A percentile compares a stretch with the other conserved stretches of the same genome.
phyloP scores from a whole-genome alignment of 108 stramenopile species.

The Conticribra guillardii region DNA sequence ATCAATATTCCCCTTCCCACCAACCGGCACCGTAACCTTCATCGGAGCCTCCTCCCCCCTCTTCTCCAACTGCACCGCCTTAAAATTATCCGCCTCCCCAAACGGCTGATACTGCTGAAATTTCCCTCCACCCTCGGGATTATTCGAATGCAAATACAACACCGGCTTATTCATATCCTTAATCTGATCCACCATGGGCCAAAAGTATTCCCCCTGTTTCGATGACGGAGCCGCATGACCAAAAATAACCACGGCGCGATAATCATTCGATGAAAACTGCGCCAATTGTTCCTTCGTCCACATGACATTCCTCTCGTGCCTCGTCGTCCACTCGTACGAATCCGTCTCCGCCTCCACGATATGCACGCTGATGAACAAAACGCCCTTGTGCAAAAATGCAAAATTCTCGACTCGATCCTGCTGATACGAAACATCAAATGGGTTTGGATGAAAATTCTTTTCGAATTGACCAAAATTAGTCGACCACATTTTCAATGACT shows the following conservation, averaged over 20 bases:
- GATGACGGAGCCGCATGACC: slow-evolving; percentile 70
- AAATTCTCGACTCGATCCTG: slow-evolving; percentile 61
- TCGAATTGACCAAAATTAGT: slow-evolving; percentile 59
- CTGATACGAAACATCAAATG: slow-evolving; percentile 47
- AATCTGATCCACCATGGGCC: slow-evolving; percentile 46
- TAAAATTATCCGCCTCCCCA: slow-evolving; percentile 48
- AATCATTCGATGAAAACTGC: slow-evolving; percentile 31
- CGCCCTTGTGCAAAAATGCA: slow-evolving; percentile 67
- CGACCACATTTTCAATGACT: slow-evolving; percentile 60
- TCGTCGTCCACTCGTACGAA: slow-evolving; percentile 41
- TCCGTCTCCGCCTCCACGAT: slow-evolving; percentile 60
- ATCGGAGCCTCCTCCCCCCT: slow-evolving; percentile 44
- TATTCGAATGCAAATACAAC: slow-evolving; percentile 77
- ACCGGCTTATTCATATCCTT: slow-evolving; percentile 52
- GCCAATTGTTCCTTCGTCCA: slow-evolving; percentile 64
- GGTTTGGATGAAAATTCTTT: slow-evolving; percentile 32
- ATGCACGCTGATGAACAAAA: slow-evolving; percentile 75
- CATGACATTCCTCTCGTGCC: slow-evolving; percentile 62
- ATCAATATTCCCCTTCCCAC: slow-evolving; percentile 1
- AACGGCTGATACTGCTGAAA: slow-evolving; percentile 46
- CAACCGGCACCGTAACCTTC: slow-evolving; percentile 40
- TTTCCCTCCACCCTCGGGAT: slow-evolving; percentile 26
- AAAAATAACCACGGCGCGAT: slow-evolving; percentile 70
- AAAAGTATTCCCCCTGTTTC: slow-evolving; percentile 63
- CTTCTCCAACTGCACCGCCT: slow-evolving; percentile 49